A percentile compares a stretch with the other conserved stretches of the same genome.
These are phyloP conservation scores for Hortiboletus rubellus DNA, from an alignment of 1,284 basidiomycete species.

Conservation along the genomic window DNA sequence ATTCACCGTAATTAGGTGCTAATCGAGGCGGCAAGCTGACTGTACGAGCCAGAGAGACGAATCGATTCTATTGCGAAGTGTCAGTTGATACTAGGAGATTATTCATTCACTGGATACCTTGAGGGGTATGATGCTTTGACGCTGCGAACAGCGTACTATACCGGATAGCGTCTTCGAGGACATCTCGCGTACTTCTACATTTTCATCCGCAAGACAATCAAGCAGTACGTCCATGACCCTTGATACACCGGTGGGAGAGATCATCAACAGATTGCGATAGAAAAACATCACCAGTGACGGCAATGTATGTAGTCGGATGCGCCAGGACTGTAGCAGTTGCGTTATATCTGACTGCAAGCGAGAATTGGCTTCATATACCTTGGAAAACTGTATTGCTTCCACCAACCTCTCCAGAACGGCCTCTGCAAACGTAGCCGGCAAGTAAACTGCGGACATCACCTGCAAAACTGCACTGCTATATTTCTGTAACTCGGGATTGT, in stretches of 20 bases:
- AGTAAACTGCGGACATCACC: constrained; percentile 67
- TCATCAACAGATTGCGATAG: constrained; percentile 80
- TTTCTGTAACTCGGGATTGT: constrained; percentile 68
- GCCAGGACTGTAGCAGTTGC: constrained; percentile 60
- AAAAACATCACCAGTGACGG: constrained; percentile 82
- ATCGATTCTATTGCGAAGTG: constrained; percentile 62
- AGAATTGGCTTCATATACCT: constrained; percentile 41
- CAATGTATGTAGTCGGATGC: constrained; percentile 72
- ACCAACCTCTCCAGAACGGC: constrained; percentile 62
- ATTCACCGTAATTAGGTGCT: constrained; percentile 72
- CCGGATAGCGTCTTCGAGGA: constrained; percentile 90
- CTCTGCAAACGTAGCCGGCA: constrained; percentile 62
- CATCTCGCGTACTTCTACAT: constrained; percentile 93
- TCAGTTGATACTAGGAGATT: not conserved
- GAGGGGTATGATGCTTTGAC: constrained; percentile 83
- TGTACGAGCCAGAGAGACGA: constrained; percentile 63
- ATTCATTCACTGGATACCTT: constrained; percentile 52
- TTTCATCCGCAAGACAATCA: constrained; percentile 85
- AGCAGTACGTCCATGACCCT: constrained; percentile 80
- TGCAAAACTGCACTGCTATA: constrained; percentile 77
- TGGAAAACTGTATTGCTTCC: constrained; percentile 66
- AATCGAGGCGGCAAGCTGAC: constrained; percentile 71
- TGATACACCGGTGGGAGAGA: constrained; percentile 65
- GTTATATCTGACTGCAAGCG: constrained; percentile 4
- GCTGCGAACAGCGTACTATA: constrained; percentile 90